Base-by-base conservation (phyloP, 305 asterid species). In the Solanum aculeatissimum region DNA sequence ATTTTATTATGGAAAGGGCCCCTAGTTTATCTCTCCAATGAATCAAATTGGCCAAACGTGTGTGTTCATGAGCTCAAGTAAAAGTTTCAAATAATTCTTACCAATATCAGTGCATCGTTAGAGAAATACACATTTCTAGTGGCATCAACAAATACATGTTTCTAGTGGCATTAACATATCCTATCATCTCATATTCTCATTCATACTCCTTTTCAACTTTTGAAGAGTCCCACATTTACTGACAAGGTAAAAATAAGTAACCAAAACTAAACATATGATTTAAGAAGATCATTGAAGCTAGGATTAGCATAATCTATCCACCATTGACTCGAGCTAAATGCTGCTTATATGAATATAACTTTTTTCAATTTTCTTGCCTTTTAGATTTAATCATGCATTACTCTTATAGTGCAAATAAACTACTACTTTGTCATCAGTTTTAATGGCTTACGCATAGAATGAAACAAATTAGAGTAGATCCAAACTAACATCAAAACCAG, bases 401-500 rank as follows among this genome's bases (percentile, higher is more conserved):
- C 25, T 49, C 9, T 47, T 1, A 27, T 15, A 53, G 4, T 10
- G 29, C 65, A 77, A 77, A 47, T 45, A 74, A 74, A 74, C 16
- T 47, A 47, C 60, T 23, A 25, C 25, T 74, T 49, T 12, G 19
- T 27, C 63, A 49, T 77, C 16, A 77, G 40, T 51, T 51, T 51
- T 27, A 51, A 63, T 9, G 27, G 45, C 6, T 27, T 6, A 29
- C 45, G 27, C 63, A 49, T 49, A 9, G 27, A 77, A n/a, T 16
- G 69, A 53, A 65, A 66, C 0, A 72, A 47, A 51, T 49, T 49
- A 32, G 45, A 51, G 13, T 11, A 62, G 43, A 68, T 19, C 80
- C 65, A 77, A 7, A 83, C 97, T 87, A 89, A 96, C 99, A 72
- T 95, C 96, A 80, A 90, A 84, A 55, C 91, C 84, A 80, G 97